Percentiles rank a stretch among this genome's conserved stretches.
These are phyloP conservation scores for Astrothelium macrocarpum DNA, from an alignment of 495 filamentous ascomycete species.

Conservation along the genomic window DNA sequence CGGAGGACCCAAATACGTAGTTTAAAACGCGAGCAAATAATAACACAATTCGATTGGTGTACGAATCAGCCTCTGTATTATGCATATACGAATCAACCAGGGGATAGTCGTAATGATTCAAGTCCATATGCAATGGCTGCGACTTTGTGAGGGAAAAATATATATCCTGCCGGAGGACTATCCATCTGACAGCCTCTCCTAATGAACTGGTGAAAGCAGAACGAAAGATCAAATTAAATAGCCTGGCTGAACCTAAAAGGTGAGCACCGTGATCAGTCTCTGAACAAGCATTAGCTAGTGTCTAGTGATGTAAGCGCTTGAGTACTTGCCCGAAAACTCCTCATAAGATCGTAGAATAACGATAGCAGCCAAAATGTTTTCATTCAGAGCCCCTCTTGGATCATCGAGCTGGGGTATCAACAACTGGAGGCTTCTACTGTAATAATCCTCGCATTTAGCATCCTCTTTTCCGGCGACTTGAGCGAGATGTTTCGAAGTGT, in stretches of 20 bases:
- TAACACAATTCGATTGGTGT: constrained; percentile 16
- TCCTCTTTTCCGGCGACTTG: constrained; percentile 14
- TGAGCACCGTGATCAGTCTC: constrained; percentile 4
- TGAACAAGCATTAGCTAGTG: background rate
- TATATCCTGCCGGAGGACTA: constrained; percentile 14
- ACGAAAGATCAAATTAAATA: constrained; percentile 15
- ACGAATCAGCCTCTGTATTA: constrained; percentile 10
- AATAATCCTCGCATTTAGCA: constrained; percentile 9
- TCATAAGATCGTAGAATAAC: constrained; percentile 53
- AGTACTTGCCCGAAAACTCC: constrained; percentile 36
- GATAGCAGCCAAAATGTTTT: constrained; percentile 50
- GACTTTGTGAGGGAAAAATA: constrained; percentile 14
- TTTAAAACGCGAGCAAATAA: constrained; percentile 14
- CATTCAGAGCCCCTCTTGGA: constrained; percentile 39
- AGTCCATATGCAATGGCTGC: constrained; percentile 12
- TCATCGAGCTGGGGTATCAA: constrained; percentile 40
- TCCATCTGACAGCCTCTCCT: constrained; percentile 14
- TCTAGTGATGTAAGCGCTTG: background rate
- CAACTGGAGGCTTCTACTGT: constrained; percentile 16
- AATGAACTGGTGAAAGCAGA: constrained; percentile 12
- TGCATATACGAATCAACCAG: constrained; percentile 8
- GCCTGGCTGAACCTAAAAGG: constrained; percentile 13
- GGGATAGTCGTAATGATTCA: constrained; percentile 13
- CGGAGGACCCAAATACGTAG: constrained; percentile 11
- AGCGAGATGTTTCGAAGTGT: constrained; percentile 15